Conservation (phyloP, 75 land plant genomes). For the Pinus taeda region DNA sequence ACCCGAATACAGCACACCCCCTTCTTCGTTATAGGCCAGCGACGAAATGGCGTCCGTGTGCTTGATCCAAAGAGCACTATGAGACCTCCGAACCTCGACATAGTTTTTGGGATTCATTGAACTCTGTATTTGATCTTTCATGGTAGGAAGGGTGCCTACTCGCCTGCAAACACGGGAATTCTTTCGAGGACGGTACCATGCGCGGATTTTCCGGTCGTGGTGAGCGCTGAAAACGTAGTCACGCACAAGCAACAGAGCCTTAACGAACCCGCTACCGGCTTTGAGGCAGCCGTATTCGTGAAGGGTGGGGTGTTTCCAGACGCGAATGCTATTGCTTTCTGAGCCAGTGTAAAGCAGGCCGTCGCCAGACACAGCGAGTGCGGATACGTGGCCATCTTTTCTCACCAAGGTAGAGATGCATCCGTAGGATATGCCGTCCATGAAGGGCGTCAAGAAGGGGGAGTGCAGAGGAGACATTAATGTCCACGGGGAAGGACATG, state of each 20-base stretch:
- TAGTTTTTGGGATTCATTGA: constrained; percentile 51
- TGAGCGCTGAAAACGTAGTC: constrained; percentile 49
- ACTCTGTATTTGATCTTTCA: constrained; percentile 36
- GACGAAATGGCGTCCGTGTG: constrained; percentile 65
- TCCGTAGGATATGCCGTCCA: constrained; percentile 5
- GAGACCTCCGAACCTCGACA: constrained; percentile 41
- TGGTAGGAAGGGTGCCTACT: constrained; percentile 47
- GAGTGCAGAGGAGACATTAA: neutral
- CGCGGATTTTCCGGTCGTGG: constrained; percentile 49
- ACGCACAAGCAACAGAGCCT: constrained; percentile 32
- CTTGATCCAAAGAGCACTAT: constrained; percentile 52
- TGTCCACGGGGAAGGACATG: neutral
- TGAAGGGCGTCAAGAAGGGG: constrained; percentile 14
- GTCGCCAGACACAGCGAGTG: constrained; percentile 55
- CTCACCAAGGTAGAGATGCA: constrained; percentile 38
- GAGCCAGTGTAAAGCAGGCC: constrained; percentile 63
- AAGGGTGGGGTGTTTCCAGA: constrained; percentile 48
- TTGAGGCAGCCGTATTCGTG: constrained; percentile 46
- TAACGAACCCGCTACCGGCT: constrained; percentile 43
- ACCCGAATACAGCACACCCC: constrained; percentile 54
- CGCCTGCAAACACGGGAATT: constrained; percentile 23
- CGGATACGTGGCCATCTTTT: constrained; percentile 65
- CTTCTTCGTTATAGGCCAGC: constrained; percentile 33
- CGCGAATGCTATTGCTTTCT: constrained; percentile 57
- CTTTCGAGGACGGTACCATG: constrained; percentile 17